Conservation (phyloP, 495 filamentous ascomycete genomes). For the Neurospora sp. region DNA sequence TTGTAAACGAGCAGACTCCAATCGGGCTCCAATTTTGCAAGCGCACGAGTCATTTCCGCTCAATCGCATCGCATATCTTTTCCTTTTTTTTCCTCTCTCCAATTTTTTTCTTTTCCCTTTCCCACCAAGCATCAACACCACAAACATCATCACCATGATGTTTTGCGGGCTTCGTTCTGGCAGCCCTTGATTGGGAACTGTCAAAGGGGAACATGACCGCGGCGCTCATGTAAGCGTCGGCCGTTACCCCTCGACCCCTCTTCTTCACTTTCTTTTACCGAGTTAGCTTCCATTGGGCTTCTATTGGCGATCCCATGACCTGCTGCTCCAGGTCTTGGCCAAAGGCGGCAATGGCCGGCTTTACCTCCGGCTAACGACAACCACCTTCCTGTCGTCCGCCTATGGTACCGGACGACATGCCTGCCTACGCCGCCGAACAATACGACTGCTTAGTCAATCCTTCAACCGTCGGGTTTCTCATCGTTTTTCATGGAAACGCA, state of each 20-base stretch:
- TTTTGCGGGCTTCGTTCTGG: neutral
- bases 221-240: conserved; percentile 2
- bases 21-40: neutral
- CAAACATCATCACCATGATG: neutral
- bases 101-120: neutral
- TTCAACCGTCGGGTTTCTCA: neutral
- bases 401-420: neutral
- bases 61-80: neutral
- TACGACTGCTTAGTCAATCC: neutral
- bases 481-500: neutral
- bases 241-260: neutral
- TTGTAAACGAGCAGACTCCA: neutral
- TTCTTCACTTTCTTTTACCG: neutral
- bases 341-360: conserved; percentile 29
- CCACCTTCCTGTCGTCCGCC: conserved; percentile 1
- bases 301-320: conserved; percentile 3
- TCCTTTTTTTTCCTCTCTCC: neutral
- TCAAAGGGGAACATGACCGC: neutral
- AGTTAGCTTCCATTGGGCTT: neutral
- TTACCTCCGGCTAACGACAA: conserved; percentile 7
- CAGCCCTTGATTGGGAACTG: conserved; percentile 5
- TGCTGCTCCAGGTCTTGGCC: conserved; percentile 6
- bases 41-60: neutral
- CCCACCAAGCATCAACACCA: neutral
- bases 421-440: neutral